Evolutionary conservation across 1,284 basidiomycete genomes (phyloP).

Genomic region (Rhodotorula sp.): DNA sequence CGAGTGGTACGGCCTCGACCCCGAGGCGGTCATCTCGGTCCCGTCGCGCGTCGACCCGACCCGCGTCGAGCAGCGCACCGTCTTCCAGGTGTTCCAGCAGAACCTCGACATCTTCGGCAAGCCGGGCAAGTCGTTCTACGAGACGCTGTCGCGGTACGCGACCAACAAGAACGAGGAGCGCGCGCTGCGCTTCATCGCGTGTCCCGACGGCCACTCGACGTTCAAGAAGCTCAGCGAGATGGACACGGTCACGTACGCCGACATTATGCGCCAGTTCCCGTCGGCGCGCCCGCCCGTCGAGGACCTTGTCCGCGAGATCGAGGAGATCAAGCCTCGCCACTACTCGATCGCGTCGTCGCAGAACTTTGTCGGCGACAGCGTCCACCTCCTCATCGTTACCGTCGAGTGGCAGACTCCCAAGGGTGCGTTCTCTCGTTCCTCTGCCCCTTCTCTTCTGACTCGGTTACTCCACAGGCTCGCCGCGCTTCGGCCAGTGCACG

Average conservation of each 20-base stretch:
- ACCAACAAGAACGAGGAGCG: constrained; percentile 72
- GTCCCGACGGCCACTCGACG: constrained; percentile 83
- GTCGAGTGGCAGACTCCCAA: constrained; percentile 89
- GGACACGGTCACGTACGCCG: constrained; percentile 92
- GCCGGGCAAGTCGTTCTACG: constrained; percentile 94
- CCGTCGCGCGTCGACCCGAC: constrained; percentile 58
- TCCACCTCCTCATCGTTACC: constrained; percentile 92
- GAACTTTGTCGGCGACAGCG: constrained; percentile 87
- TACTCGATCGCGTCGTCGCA: constrained; percentile 97
- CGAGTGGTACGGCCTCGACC: constrained; percentile 84
- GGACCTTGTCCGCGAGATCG: constrained; percentile 69
- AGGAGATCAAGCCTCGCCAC: constrained; percentile 82
- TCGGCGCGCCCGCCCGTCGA: constrained; percentile 70
- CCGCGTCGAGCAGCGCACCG: constrained; percentile 75
- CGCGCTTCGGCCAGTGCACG: constrained; percentile 92
- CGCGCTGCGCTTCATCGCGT: constrained; percentile 87
- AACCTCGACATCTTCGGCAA: constrained; percentile 95
- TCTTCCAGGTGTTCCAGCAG: constrained; percentile 93
- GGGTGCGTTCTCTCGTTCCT: constrained; percentile 59
- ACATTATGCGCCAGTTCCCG: constrained; percentile 77
- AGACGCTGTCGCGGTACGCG: constrained; percentile 78
- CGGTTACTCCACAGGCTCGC: constrained; percentile 59
- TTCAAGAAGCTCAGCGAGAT: constrained; percentile 95
- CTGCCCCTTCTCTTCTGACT: not conserved
- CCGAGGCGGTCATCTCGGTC: constrained; percentile 77